These are phyloP conservation scores for Ophiostoma sp. DNA, from an alignment of 2,329 filamentous ascomycete genomes.

Conservation along the genomic window DNA sequence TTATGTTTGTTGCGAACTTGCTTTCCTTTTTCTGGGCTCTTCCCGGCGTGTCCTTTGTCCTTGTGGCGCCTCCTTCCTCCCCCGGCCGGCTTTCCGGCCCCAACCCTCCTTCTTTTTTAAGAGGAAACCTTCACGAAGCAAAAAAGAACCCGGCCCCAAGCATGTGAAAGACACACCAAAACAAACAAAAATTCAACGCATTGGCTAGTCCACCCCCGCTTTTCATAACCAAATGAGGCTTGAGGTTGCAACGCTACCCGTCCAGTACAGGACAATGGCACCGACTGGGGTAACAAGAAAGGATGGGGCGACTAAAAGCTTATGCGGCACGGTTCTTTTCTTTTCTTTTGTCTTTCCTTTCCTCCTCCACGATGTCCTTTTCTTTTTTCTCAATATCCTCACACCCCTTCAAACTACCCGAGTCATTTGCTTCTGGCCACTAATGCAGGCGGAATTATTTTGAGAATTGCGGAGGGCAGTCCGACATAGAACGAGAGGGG, in stretches of 20 bases:
- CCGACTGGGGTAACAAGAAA: not conserved
- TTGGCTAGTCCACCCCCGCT: not conserved
- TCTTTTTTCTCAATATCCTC: not conserved
- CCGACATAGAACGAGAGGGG: not conserved
- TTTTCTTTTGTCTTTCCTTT: not conserved
- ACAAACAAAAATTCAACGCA: not conserved
- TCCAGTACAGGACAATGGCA: not conserved
- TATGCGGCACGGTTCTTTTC: not conserved
- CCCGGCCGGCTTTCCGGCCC: constrained; percentile 7
- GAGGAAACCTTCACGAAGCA: not conserved
- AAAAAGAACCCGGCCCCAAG: not conserved
- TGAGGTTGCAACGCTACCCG: constrained; percentile 3
- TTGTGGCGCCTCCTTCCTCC: not conserved
- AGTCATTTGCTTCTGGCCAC: not conserved
- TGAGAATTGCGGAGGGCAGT: not conserved
- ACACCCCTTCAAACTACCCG: not conserved
- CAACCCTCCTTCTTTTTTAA: not conserved
- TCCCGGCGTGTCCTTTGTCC: not conserved
- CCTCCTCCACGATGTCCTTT: not conserved
- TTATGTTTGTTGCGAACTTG: not conserved
- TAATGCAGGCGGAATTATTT: not conserved
- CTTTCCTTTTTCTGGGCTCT: not conserved
- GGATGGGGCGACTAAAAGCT: not conserved
- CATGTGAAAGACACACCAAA: constrained; percentile 9
- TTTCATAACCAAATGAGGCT: not conserved